Base-by-base conservation (phyloP, 2,329 filamentous ascomycete genomes). In the Tolypocladium endophyticum region DNA sequence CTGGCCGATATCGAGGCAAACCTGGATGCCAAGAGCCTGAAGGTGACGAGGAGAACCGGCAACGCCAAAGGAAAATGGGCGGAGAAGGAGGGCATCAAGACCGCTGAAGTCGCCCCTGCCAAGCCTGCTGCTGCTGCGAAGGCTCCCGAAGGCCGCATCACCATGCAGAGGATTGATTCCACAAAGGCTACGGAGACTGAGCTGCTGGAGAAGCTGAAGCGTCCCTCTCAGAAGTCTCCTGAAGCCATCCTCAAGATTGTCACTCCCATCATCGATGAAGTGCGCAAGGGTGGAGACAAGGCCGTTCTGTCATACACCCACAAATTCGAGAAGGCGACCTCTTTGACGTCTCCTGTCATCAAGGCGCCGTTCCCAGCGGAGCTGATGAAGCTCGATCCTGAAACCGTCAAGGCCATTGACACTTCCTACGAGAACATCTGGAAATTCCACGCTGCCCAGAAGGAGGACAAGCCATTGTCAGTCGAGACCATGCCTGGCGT, bases 401-500 rank as follows among this genome's bases (percentile, higher is more conserved):
- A 96, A 73, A 96, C 92, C 0, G 90, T 89, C 65, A 82, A 90
- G 68, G 93, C 94, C n/a, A 96, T 99, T 65, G 93, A 99, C 69
- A 76, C 89, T 41, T 96, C 92, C 0, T 97, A 89, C 68, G 90
- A 96, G 68, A 99, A 99, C 71, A 99, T 99, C 68, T 83, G 86
- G 67, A 90, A 88, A 68, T 99, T 99, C 80, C 94, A 99, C 77
- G 84, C 89, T 18, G 93, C 93, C 0, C 94, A 99, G 69, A 88
- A 88, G 69, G 90, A 96, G 65, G 85, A 89, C 33, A 89, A 91
- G 73, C 82, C 90, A 2, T 80, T 99, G 8, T 76, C 86, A 60
- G 90, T 99, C 9, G 93, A 97, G 79, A 99, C 94, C 1, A 99
- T 99, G 94, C 94, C 94, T 0, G 94, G 94, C 38, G 92, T 99